Percentiles rank a stretch among this genome's conserved stretches.
These are phyloP conservation scores for Mycena olivaceomarginata DNA, from an alignment of 768 basidiomycete genomes.

Conservation along the genomic window DNA sequence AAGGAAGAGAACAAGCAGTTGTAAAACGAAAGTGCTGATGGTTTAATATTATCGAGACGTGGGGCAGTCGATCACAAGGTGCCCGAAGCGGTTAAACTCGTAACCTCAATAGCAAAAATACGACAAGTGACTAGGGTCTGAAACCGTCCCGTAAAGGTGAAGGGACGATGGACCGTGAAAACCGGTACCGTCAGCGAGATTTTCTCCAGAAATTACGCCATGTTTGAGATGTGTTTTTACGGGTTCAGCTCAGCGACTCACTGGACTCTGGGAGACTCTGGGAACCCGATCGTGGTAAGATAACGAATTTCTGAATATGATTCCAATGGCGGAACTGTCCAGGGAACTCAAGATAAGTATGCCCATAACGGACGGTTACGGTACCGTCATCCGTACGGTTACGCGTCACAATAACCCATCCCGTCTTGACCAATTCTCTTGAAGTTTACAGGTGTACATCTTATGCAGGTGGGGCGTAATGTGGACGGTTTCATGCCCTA, in stretches of 20 bases:
- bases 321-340: slow-evolving; percentile 3
- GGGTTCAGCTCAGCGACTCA: too few species aligned
- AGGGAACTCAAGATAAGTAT: background rate
- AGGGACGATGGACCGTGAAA: background rate
- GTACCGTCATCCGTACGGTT: too few species aligned
- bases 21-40: background rate
- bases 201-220: background rate
- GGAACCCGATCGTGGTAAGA: background rate
- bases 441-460: background rate
- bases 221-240: background rate
- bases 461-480: slow-evolving; percentile 2
- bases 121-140: background rate
- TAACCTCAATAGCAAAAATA: background rate
- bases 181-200: background rate
- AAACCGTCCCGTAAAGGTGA: background rate
- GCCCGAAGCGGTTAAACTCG: background rate
- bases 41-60: background rate
- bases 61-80: background rate
- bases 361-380: background rate
- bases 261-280: background rate
- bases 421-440: background rate
- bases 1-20: background rate
- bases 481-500: slow-evolving; percentile 2
- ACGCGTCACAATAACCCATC: background rate
- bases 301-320: background rate